Evolutionary conservation across 2,329 filamentous ascomycete genomes (phyloP).

Genomic region (Talaromyces pinophilus): DNA sequence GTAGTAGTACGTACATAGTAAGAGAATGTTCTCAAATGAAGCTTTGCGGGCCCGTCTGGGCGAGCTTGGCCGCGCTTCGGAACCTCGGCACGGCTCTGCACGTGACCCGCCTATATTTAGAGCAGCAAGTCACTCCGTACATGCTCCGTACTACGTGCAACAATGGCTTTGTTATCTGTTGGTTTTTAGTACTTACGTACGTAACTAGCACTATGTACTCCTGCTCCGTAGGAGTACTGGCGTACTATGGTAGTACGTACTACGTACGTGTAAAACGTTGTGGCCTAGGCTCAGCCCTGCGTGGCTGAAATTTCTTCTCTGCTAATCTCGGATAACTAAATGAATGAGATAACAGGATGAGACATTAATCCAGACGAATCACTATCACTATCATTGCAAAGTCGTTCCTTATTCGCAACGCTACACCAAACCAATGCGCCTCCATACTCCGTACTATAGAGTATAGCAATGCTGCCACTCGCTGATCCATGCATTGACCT

Average conservation of each 20-base stretch:
- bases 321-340: too few relatives aligned
- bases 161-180: too few relatives aligned
- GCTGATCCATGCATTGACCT: not conserved
- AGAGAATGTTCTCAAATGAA: not conserved
- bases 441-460: too few relatives aligned
- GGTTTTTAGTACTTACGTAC: too few relatives aligned
- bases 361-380: not conserved
- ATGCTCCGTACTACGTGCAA: too few relatives aligned
- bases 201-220: too few relatives aligned
- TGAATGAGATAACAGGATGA: not conserved
- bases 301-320: not conserved
- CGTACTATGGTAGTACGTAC: not conserved
- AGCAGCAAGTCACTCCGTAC: not conserved
- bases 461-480: too few relatives aligned
- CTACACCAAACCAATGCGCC: not conserved
- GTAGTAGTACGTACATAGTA: too few relatives aligned
- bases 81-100: not conserved
- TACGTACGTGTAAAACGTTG: not conserved
- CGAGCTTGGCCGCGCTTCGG: conserved; percentile 1
- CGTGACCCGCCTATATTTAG: not conserved
- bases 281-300: not conserved
- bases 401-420: not conserved
- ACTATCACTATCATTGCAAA: not conserved
- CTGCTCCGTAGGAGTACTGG: too few relatives aligned
- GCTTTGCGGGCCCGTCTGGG: conserved; percentile 6